Percentiles rank a stretch among this genome's conserved stretches.
Conservation (phyloP, 176 grass and related monocot species). For the Ampelocalamus luodianensis region DNA sequence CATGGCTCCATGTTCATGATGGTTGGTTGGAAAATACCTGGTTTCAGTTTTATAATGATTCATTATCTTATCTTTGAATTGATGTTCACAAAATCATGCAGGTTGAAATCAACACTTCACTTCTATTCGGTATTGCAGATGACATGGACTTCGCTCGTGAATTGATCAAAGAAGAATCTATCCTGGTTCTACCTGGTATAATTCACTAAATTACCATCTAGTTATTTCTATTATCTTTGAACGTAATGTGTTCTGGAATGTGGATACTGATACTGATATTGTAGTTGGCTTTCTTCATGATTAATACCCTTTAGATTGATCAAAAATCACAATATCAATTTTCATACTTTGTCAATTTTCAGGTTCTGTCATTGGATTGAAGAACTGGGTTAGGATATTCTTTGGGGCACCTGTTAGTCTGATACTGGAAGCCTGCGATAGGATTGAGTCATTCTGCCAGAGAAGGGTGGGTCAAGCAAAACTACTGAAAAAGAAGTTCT, state of each 20-base stretch:
- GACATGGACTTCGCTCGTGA: conserved; percentile 78
- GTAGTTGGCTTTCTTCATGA: background rate
- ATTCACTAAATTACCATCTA: background rate
- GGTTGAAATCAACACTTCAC: conserved; percentile 78
- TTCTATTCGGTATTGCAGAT: conserved; percentile 62
- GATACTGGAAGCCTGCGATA: conserved; percentile 68
- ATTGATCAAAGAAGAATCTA: conserved; percentile 94
- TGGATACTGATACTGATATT: background rate
- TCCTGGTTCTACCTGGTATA: conserved; percentile 79
- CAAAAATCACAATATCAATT: background rate
- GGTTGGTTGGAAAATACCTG: conserved; percentile 45
- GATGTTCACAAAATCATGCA: conserved; percentile 36
- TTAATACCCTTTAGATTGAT: background rate
- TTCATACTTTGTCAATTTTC: conserved; percentile 17
- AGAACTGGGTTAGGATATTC: conserved; percentile 93
- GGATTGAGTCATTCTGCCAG: conserved; percentile 79
- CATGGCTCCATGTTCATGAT: conserved; percentile 96
- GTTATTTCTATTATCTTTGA: background rate
- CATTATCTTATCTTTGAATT: background rate
- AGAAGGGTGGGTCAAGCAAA: conserved; percentile 55
- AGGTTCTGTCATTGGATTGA: conserved; percentile 87
- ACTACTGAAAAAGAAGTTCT: conserved; percentile 29
- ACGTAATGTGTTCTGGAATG: background rate
- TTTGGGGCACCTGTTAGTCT: conserved; percentile 64
- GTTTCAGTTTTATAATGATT: background rate